Evolutionary conservation across 192 early-diverging fungal genomes (phyloP).

Genomic region (Rhizoclosmatium globosum): DNA sequence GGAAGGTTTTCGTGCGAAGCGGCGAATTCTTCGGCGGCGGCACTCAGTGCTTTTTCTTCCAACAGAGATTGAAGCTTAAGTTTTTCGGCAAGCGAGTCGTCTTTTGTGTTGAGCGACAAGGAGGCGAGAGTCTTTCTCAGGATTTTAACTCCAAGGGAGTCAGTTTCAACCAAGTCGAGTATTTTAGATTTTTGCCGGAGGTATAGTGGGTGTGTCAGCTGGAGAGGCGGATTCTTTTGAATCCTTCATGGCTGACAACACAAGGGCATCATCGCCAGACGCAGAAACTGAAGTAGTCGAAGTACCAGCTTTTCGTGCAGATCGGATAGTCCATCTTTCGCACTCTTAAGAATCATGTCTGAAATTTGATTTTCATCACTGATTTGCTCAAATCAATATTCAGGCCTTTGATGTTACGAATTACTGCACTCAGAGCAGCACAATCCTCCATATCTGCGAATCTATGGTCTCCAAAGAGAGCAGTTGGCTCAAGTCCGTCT

Average conservation of each 20-base stretch:
- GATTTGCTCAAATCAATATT: constrained; percentile 39
- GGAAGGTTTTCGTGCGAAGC: constrained; percentile 61
- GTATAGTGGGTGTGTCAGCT: background rate
- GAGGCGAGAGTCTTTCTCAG: constrained; percentile 73
- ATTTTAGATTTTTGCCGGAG: constrained; percentile 25
- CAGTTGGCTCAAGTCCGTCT: constrained; percentile 2
- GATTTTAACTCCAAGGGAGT: constrained; percentile 79
- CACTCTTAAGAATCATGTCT: constrained; percentile 37
- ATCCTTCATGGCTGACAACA: constrained; percentile 22
- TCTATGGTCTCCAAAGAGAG: constrained; percentile 34
- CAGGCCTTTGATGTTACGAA: constrained; percentile 39
- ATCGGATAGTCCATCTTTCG: background rate
- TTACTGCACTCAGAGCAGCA: constrained; percentile 39
- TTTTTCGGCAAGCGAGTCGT: background rate
- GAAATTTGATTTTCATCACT: constrained; percentile 12
- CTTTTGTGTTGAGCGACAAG: constrained; percentile 17
- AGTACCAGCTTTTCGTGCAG: background rate
- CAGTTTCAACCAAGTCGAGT: constrained; percentile 47
- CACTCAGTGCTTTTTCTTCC: constrained; percentile 82
- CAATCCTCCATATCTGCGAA: constrained; percentile 42
- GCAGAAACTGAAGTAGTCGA: background rate
- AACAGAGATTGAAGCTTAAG: constrained; percentile 78
- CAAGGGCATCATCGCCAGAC: background rate
- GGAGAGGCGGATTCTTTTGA: background rate
- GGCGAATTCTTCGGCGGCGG: constrained; percentile 73